Percentiles rank a stretch among this genome's conserved stretches.
phyloP scores from a whole-genome alignment of 2,329 filamentous ascomycete species.

The Fusarium sp. region DNA sequence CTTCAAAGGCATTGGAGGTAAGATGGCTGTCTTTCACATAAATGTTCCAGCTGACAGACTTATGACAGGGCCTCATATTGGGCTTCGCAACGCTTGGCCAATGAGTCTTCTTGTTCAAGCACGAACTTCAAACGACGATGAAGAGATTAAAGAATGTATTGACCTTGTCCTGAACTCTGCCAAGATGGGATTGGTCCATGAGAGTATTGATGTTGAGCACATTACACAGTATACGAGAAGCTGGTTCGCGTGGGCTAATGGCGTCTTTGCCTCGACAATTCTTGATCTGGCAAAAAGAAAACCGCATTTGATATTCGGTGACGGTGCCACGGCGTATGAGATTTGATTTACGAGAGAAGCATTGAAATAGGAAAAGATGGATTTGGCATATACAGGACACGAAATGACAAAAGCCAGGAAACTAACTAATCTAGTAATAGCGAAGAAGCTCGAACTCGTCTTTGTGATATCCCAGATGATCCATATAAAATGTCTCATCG shows the following conservation, averaged over 20 bases:
- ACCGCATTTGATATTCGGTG: constrained; percentile 84
- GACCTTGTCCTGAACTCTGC: constrained; percentile 79
- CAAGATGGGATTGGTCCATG: constrained; percentile 84
- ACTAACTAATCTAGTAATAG: neutral
- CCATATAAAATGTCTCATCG: too few species aligned
- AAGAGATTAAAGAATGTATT: constrained; percentile 81
- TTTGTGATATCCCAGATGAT: neutral
- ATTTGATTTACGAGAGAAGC: constrained; percentile 48
- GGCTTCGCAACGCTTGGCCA: constrained; percentile 92
- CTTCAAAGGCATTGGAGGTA: constrained; percentile 90
- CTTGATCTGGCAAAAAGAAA: constrained; percentile 89
- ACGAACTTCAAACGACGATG: constrained; percentile 85
- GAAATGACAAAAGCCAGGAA: neutral
- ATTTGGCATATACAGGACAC: neutral
- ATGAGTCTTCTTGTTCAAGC: constrained; percentile 95
- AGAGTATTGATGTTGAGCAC: constrained; percentile 86
- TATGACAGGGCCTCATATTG: constrained; percentile 72
- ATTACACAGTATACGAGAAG: constrained; percentile 78
- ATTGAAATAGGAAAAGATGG: neutral
- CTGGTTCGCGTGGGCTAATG: constrained; percentile 99
- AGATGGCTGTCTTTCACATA: constrained; percentile 35
- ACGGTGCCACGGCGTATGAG: constrained; percentile 69
- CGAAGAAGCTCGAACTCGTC: neutral
- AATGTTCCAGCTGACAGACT: constrained; percentile 13
- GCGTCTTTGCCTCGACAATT: constrained; percentile 92